Conservation (phyloP, 805 yeast species). For the Yarrowia phangngaensis region DNA sequence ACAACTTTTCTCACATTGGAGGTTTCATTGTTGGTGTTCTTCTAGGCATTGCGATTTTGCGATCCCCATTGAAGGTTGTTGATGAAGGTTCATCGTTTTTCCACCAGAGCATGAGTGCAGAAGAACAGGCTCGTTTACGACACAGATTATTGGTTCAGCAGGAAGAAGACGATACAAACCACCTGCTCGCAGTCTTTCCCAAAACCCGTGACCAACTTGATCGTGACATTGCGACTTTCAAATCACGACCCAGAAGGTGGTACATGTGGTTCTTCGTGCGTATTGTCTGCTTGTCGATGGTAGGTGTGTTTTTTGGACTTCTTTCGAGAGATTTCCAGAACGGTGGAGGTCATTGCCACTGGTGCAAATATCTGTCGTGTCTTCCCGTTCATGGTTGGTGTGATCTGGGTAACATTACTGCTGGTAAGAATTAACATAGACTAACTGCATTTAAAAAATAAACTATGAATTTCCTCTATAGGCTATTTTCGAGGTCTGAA, state of each 20-base stretch:
- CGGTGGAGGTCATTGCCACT: conserved; percentile 53
- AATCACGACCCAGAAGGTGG: conserved; percentile 39
- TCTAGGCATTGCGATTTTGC: conserved; percentile 48
- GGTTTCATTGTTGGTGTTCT: conserved; percentile 63
- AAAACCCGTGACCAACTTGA: conserved; percentile 15
- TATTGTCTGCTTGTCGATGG: conserved; percentile 44
- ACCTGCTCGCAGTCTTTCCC: conserved; percentile 20
- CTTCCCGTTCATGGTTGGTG: conserved; percentile 72
- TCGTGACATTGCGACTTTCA: conserved; percentile 29
- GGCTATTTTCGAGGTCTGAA: conserved; percentile 15
- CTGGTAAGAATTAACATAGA: conserved; percentile 26
- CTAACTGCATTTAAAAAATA: conserved; percentile 7
- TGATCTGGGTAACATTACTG: conserved; percentile 44
- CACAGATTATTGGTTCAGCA: conserved; percentile 21
- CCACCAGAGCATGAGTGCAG: conserved; percentile 1
- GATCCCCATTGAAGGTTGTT: conserved; percentile 48
- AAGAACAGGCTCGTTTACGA: conserved; percentile 12
- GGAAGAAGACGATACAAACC: conserved; percentile 31
- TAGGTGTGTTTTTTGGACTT: conserved; percentile 50
- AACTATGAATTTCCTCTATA: background rate
- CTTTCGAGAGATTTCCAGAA: conserved; percentile 49
- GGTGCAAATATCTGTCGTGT: conserved; percentile 74
- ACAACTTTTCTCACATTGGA: conserved; percentile 71
- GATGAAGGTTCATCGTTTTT: conserved; percentile 18
- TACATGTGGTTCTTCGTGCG: conserved; percentile 54